These are phyloP conservation scores for Chondrostereum purpureum DNA, from an alignment of 1,284 basidiomycete species.

Conservation along the genomic window DNA sequence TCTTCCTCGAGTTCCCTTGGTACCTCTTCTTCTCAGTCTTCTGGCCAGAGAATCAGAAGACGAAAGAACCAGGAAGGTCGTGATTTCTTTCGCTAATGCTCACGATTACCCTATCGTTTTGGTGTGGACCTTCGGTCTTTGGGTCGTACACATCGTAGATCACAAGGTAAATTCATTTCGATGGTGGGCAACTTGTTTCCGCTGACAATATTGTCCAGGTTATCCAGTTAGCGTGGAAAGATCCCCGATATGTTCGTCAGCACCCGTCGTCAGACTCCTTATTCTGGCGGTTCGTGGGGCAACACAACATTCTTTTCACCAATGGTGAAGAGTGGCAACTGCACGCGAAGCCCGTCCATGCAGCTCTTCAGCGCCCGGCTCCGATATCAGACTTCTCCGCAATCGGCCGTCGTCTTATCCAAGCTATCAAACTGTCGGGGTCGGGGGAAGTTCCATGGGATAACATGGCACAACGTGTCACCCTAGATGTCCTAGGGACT, in stretches of 20 bases:
- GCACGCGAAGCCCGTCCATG: too few species aligned
- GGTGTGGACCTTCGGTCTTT: background rate
- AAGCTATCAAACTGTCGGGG: too few species aligned
- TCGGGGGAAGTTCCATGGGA: too few species aligned
- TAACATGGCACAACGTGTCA: slow-evolving; percentile 17
- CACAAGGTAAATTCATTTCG: background rate
- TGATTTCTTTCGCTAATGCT: background rate
- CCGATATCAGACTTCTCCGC: too few species aligned
- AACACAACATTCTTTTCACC: background rate
- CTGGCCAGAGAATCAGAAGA: background rate
- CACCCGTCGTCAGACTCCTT: too few species aligned
- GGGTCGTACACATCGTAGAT: background rate
- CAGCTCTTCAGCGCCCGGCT: too few species aligned
- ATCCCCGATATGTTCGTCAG: background rate
- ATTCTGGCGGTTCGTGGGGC: background rate
- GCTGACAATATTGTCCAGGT: background rate
- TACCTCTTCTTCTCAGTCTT: background rate
- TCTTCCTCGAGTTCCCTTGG: background rate
- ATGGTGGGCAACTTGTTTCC: background rate
- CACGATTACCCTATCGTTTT: background rate
- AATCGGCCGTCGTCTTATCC: too few species aligned
- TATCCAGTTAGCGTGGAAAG: background rate
- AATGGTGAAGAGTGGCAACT: background rate
- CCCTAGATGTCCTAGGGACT: slow-evolving; percentile 25
- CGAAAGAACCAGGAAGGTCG: background rate